Conservation (phyloP, 2,329 filamentous ascomycete genomes). For the Raffaelea ambrosiae region DNA sequence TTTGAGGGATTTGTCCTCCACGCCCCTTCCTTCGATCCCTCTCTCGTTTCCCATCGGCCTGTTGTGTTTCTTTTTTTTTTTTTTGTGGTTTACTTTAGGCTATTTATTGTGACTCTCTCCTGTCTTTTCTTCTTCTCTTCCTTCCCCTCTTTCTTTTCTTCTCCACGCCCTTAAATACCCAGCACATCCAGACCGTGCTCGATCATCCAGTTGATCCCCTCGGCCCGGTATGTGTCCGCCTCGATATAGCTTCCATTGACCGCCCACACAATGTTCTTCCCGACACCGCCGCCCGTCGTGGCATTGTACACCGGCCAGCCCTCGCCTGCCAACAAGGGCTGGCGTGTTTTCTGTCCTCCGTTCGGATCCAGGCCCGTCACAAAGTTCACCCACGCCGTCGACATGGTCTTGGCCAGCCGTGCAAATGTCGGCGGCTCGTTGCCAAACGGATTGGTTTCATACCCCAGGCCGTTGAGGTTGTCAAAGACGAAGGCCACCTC, state of each 20-base stretch:
- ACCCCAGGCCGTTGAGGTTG: slow-evolving; percentile 39
- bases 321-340: background rate
- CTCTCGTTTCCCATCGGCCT: no score
- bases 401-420: slow-evolving; percentile 37
- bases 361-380: slow-evolving; percentile 37
- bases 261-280: slow-evolving; percentile 39
- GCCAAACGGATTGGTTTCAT: slow-evolving; percentile 28
- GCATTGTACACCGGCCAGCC: slow-evolving; percentile 38
- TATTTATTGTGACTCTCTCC: no score
- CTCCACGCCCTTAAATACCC: no score
- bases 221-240: slow-evolving; percentile 33
- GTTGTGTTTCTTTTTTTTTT: no score
- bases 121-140: no score
- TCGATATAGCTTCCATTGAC: slow-evolving; percentile 37
- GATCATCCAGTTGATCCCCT: slow-evolving; percentile 25
- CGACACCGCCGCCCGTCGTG: no score
- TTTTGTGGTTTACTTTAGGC: no score
- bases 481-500: slow-evolving; percentile 47
- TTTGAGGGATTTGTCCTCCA: no score
- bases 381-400: slow-evolving; percentile 42
- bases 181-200: no score
- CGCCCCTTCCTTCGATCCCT: no score
- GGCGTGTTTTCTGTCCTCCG: slow-evolving; percentile 6
- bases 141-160: no score
- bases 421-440: slow-evolving; percentile 31